Evolutionary conservation across 2,329 filamentous ascomycete genomes (phyloP), one percentile per base, ranked within the genome.

Genomic region (Sporothrix pallida): DNA sequence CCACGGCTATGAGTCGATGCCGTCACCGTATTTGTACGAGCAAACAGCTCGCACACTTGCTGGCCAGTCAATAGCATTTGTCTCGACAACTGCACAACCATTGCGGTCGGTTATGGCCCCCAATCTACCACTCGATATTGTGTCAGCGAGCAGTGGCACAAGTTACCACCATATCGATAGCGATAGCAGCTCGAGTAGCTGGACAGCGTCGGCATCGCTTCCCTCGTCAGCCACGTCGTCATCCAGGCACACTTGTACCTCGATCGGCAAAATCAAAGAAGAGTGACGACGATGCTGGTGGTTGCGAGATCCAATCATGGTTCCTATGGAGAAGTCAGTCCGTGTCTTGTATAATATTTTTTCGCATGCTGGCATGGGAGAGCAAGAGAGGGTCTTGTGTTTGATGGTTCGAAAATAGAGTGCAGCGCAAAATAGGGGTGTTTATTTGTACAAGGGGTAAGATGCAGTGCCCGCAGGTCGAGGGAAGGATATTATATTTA

Each of bases 111-210:
- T n/a, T 12, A 44, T 26, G 37, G 44, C 17, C 9, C 56, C 52
- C 37, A 44, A 44, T n/a, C 46, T 70, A 20, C 42, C 68, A 2
- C 31, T 20, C 37, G 46, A 31, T 2, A 46, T 26, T n/a, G 17
- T n/a, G 37, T 48, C 52, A 10, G 20, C 12, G 7, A 56, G 67
- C 31, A 46, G 31, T n/a, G 13, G 37, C 17, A 17, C 37, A 8
- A 26, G 50, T 31, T n/a, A 44, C 31, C 54, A 23, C 37, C 69
- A 56, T 37, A 50, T 62, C n/a, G 50, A 62, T 15, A 31, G 54
- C 17, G 56, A 37, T 46, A 71, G 56, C 56, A 63, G 42, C 44
- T 37, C 70, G 44, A n/a, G 23, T 7, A 23, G 70, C 26, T 63
- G 56, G 70, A 50, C 44, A 37, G 31, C 70, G 3, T 10, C 52